Base-by-base conservation (phyloP, 1,284 basidiomycete species). In the Leccinum angustisporum region DNA sequence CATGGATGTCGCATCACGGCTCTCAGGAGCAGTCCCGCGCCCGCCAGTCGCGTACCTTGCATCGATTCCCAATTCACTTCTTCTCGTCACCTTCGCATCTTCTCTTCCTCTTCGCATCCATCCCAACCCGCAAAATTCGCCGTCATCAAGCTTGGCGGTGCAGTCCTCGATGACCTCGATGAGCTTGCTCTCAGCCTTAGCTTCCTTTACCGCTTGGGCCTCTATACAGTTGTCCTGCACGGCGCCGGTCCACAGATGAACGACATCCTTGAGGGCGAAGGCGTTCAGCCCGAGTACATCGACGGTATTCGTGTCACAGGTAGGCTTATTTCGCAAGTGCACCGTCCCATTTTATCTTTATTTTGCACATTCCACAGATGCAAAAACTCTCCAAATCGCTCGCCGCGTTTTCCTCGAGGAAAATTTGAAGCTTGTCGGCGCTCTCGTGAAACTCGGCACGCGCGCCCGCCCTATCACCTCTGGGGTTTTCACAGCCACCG, bases 181-280 rank as follows among this genome's bases (percentile, higher is more conserved):
- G 95, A 97, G 70, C 86, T 98, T 56, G 94, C 95, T 2, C 86
- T 95, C 60, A 95, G 91, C 67, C 83, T 98, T 68, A 95, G 92
- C 76, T 97, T 97, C 81, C 82, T 98, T 61, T 96, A 95, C 78
- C 87, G 93, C 55, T 90, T 97, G 57, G 96, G 95, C 5, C 84
- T 98, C 31, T 97, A 96, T 79, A 96, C 95, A 0, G 91, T 98
- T 65, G 88, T 98, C 54, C 84, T 97, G 7, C 95, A 98, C 79
- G 95, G 95, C 57, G 95, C 90, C 64, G 95, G 95, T n/a, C 95
- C 95, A 46, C 94, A 96, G 75, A 79, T 96, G 74, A 98, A 98
- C 79, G 87, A 89, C 66, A 92, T 96, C 67, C 88, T 98, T 66
- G 94, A 97, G 72, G 78, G 85, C 30, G 95, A 93, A 72, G 95